Conservation (phyloP, 768 basidiomycete species). For the Cyclocybe cylindracea region DNA sequence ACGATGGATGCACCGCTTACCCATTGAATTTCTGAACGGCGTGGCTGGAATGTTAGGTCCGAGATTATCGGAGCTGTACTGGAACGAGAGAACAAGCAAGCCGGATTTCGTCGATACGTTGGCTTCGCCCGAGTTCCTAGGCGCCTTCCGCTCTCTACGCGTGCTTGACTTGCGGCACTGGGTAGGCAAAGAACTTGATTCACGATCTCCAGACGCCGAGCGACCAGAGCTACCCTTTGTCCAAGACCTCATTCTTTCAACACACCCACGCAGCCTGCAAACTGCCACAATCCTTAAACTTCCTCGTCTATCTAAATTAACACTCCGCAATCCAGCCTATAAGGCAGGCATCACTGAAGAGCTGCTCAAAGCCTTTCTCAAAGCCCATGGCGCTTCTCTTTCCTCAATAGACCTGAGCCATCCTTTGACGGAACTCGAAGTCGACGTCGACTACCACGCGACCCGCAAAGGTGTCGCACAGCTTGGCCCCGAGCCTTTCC, state of each 20-base stretch:
- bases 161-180: constrained; percentile 49
- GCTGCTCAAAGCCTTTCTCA: constrained; percentile 37
- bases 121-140: constrained; percentile 37
- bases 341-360: constrained; percentile 14
- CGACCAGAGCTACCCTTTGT: constrained; percentile 40
- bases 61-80: constrained; percentile 44
- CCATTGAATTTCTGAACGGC: constrained; percentile 42
- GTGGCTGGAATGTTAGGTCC: constrained; percentile 40
- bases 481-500: constrained; percentile 44
- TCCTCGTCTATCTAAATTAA: constrained; percentile 45
- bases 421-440: constrained; percentile 34
- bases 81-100: constrained; percentile 35
- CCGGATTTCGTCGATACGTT: constrained; percentile 14
- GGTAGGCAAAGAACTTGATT: constrained; percentile 23
- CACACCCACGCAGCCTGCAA: constrained; percentile 33
- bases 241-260: constrained; percentile 44
- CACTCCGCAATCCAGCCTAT: constrained; percentile 33
- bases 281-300: constrained; percentile 39
- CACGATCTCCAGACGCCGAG: constrained; percentile 13
- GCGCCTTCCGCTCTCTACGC: constrained; percentile 40
- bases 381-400: constrained; percentile 40
- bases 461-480: constrained; percentile 27
- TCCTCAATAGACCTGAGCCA: constrained; percentile 40
- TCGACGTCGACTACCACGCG: constrained; percentile 28
- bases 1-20: constrained; percentile 45